phyloP scores from a whole-genome alignment of 1,139 yeast genomes.

The Scheffersomyces quercinus region DNA sequence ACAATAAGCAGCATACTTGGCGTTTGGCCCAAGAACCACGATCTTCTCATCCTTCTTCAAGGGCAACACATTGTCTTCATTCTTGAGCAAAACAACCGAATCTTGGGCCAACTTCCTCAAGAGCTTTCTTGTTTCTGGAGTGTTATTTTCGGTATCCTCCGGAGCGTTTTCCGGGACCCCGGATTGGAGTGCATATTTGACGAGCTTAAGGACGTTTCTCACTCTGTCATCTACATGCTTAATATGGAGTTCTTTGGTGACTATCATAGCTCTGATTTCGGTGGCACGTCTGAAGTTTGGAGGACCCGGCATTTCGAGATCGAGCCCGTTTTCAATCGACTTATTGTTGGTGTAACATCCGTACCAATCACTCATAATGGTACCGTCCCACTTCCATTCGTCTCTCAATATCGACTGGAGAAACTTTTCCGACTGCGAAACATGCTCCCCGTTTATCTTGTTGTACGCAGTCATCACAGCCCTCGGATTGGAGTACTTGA shows the following conservation, averaged over 20 bases:
- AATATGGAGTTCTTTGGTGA: constrained; percentile 9
- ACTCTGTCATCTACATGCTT: constrained; percentile 12
- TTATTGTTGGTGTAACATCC: constrained; percentile 11
- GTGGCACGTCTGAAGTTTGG: constrained; percentile 6
- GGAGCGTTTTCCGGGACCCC: constrained; percentile 8
- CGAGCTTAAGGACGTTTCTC: constrained; percentile 10
- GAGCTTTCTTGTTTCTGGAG: background rate
- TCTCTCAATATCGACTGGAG: constrained; percentile 9
- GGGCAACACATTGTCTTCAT: constrained; percentile 10
- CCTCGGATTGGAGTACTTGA: constrained; percentile 12
- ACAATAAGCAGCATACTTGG: constrained; percentile 13
- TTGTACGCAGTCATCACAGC: constrained; percentile 14
- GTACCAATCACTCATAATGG: constrained; percentile 16
- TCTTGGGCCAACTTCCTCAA: background rate
- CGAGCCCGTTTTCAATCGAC: constrained; percentile 11
- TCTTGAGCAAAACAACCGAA: constrained; percentile 5
- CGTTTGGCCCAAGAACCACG: constrained; percentile 11
- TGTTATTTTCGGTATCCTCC: constrained; percentile 5
- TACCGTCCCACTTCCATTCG: constrained; percentile 15
- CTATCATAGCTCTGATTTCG: constrained; percentile 5
- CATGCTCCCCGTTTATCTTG: constrained; percentile 14
- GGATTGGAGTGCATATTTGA: constrained; percentile 10
- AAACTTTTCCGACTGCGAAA: constrained; percentile 7
- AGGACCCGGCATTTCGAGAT: constrained; percentile 17
- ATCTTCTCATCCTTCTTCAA: constrained; percentile 13